Conservation (phyloP, 495 filamentous ascomycete genomes). For the Trichoderma orchidacearum region DNA sequence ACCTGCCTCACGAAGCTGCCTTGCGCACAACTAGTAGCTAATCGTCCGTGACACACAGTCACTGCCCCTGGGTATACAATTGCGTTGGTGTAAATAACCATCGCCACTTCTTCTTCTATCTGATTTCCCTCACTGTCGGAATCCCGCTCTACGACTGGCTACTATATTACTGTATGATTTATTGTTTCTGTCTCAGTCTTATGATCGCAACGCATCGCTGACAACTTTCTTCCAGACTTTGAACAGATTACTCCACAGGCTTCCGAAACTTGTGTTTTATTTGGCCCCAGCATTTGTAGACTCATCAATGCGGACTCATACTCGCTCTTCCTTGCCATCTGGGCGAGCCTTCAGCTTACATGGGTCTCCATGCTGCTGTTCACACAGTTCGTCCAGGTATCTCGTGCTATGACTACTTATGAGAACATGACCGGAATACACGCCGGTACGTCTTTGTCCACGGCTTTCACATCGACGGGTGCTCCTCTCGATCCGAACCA, state of each 20-base stretch:
- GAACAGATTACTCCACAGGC: conserved; percentile 12
- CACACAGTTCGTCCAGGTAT: conserved; percentile 83
- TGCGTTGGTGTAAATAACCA: conserved; percentile 92
- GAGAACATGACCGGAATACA: conserved; percentile 79
- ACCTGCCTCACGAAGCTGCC: too few relatives aligned
- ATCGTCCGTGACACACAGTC: conserved; percentile 45
- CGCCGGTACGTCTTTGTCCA: conserved; percentile 44
- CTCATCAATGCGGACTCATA: conserved; percentile 69
- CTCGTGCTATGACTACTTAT: conserved; percentile 84
- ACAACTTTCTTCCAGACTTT: conserved; percentile 15
- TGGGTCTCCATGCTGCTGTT: conserved; percentile 94
- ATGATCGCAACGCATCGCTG: not conserved
- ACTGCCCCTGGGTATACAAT: conserved; percentile 97
- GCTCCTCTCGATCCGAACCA: conserved; percentile 47
- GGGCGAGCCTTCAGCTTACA: conserved; percentile 68
- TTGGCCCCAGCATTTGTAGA: conserved; percentile 59
- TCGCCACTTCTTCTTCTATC: conserved; percentile 85
- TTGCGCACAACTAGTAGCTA: too few relatives aligned
- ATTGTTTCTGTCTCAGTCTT: conserved; percentile 9
- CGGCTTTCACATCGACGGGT: conserved; percentile 65
- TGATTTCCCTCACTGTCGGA: conserved; percentile 61
- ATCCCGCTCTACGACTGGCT: conserved; percentile 47
- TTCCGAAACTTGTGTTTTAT: conserved; percentile 52
- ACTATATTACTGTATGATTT: conserved; percentile 22
- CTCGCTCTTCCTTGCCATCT: conserved; percentile 62